Percentiles rank a stretch among this genome's conserved stretches.
Evolutionary conservation across 805 yeast genomes (phyloP).

Genomic region (Sporopachydermia quercuum): DNA sequence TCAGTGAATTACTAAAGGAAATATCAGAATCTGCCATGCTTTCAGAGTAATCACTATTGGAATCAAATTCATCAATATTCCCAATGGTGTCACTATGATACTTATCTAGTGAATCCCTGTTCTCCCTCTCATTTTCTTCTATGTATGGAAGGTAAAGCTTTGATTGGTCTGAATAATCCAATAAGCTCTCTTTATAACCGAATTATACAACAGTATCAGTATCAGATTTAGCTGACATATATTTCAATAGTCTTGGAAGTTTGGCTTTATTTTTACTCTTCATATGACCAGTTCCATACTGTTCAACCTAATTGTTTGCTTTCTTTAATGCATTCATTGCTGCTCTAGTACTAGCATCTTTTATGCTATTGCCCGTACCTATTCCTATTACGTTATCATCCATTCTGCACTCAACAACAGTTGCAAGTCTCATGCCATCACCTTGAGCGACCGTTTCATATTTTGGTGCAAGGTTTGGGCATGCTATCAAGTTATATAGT

Average conservation of each 20-base stretch:
- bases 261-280: constrained; percentile 3
- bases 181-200: too few species aligned
- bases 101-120: too few species aligned
- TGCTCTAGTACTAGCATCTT: constrained; percentile 72
- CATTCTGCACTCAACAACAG: constrained; percentile 46
- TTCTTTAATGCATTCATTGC: constrained; percentile 68
- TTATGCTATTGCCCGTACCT: constrained; percentile 55
- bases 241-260: constrained; percentile 3
- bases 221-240: neutral
- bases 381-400: constrained; percentile 50
- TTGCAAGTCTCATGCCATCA: constrained; percentile 22
- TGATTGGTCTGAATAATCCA: too few species aligned
- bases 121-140: too few species aligned
- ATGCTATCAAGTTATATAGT: constrained; percentile 58
- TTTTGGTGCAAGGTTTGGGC: constrained; percentile 47
- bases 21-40: too few species aligned
- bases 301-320: constrained; percentile 38
- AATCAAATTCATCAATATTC: too few species aligned
- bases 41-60: too few species aligned
- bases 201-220: too few species aligned
- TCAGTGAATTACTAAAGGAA: too few species aligned
- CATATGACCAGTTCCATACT: constrained; percentile 24
- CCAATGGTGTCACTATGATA: too few species aligned
- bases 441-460: constrained; percentile 36
- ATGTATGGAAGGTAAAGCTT: too few species aligned